phyloP scores from a whole-genome alignment of 176 grass and related monocot species.

The Cenchrus americanus region DNA sequence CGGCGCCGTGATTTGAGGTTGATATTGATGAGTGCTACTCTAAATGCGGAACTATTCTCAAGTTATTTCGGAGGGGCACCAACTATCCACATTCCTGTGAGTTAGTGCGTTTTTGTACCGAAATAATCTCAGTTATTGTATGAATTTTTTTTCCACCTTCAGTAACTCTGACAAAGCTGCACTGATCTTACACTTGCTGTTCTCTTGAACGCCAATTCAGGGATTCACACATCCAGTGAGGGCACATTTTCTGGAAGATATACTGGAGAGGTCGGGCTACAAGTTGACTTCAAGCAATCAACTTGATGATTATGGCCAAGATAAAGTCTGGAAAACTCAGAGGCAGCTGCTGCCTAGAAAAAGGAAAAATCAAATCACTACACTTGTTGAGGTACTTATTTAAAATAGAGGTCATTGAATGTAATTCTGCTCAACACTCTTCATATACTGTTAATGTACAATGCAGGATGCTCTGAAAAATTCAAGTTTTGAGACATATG shows the following conservation, averaged over 20 bases:
- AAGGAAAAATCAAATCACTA: constrained; percentile 95
- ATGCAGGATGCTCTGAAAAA: constrained; percentile 83
- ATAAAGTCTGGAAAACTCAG: constrained; percentile 99
- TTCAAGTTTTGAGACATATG: constrained; percentile 78
- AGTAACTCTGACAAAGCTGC: constrained; percentile 19
- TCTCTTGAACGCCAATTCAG: constrained; percentile 49
- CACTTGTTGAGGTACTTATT: constrained; percentile 84
- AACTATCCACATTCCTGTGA: constrained; percentile 95
- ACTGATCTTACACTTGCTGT: constrained; percentile 27
- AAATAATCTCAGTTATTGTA: constrained; percentile 5
- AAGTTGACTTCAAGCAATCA: constrained; percentile 91
- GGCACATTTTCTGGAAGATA: constrained; percentile 92
- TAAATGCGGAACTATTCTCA: constrained; percentile 97
- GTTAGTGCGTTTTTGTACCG: constrained; percentile 38
- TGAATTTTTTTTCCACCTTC: constrained; percentile 28
- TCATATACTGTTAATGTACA: constrained; percentile 35
- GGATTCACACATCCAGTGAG: constrained; percentile 96
- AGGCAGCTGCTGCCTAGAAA: constrained; percentile 80
- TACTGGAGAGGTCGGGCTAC: constrained; percentile 94
- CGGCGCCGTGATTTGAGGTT: constrained; percentile 88
- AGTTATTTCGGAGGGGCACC: constrained; percentile 90
- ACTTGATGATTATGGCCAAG: constrained; percentile 98
- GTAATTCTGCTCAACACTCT: constrained; percentile 31
- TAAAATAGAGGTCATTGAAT: constrained; percentile 1
- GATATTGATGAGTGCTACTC: constrained; percentile 98